Base-by-base conservation (phyloP, 306 rosid genomes). In the Lotus japonicus region DNA sequence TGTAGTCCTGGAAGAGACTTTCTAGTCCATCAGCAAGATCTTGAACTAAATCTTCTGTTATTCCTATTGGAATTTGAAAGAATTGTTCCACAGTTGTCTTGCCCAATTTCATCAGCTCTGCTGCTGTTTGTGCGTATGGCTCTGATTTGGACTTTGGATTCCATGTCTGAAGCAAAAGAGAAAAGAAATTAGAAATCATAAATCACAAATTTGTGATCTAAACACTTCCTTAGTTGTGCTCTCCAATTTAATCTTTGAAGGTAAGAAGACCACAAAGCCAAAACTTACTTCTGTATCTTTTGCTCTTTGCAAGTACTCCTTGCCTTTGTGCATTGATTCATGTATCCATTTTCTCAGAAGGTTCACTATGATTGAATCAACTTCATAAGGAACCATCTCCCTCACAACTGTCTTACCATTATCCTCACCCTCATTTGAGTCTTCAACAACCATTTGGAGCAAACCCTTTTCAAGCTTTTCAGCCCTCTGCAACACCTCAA, bases 121-220 rank as follows among this genome's bases (percentile, higher is more conserved):
- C 86, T 7, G 80, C 99, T 64, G 97, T 86, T 55, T 66, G 88
- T 10, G 97, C 97, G 66, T 85, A 80, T 2, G 87, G 92, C 63
- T 94, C 99, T 0, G 87, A 54, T 81, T 88, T 94, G 44, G 97
- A 90, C 83, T 83, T 94, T 33, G 99, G 99, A 79, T 90, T 94
- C 99, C 99, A 94, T 70, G 96, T 90, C 99, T 94, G 58, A 70
- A 64, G 41, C 15, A 44, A 42, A 53, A 45, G 67, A 53, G 13
- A 54, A 14, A 66, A 15, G 18, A 64, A 49, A 63, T 66, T 33
- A 19, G 45, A 73, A 62, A 12, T 5, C 39, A 56, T 28, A 7
- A 68, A 48, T 13, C 38, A 15, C 45, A 23, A 45, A 36, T 56
- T 10, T 36, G 0, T 41, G 19, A 19, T 60, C 41, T n/a, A 39